phyloP scores from a whole-genome alignment of 352 stramenopile genomes.

The Globisporangium nodosum region DNA sequence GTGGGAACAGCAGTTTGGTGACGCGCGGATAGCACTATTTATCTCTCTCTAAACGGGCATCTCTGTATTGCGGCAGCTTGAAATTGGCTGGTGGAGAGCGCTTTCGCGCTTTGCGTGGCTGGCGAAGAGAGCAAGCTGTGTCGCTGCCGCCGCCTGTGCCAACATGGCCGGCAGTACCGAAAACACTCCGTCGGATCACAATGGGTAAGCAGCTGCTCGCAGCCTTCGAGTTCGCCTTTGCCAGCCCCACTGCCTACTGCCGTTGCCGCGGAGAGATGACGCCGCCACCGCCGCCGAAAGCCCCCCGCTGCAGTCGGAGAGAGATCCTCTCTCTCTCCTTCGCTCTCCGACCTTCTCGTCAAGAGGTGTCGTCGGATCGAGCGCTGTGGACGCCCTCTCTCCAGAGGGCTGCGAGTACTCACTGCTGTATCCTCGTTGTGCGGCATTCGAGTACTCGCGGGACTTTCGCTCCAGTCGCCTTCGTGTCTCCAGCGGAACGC shows the following conservation, averaged over 20 bases:
- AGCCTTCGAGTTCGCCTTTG: constrained; percentile 16
- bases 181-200: constrained; percentile 79
- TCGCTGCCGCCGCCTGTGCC: not conserved
- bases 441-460: constrained; percentile 76
- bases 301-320: constrained; percentile 1
- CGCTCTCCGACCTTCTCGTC: not conserved
- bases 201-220: constrained; percentile 57
- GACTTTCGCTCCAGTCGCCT: constrained; percentile 21
- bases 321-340: not conserved
- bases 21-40: no score
- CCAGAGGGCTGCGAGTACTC: constrained; percentile 40
- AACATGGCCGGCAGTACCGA: constrained; percentile 43
- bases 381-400: constrained; percentile 16
- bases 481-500: not conserved
- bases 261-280: constrained; percentile 35
- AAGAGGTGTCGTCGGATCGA: constrained; percentile 9
- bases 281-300: constrained; percentile 5
- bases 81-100: not conserved
- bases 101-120: constrained; percentile 2
- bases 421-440: constrained; percentile 88
- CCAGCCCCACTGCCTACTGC: constrained; percentile 18
- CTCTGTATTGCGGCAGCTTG: no score
- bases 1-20: no score
- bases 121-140: no score
- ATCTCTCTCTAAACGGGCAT: no score